Base-by-base conservation (phyloP, 2,329 filamentous ascomycete species). In the Botrytis porri region DNA sequence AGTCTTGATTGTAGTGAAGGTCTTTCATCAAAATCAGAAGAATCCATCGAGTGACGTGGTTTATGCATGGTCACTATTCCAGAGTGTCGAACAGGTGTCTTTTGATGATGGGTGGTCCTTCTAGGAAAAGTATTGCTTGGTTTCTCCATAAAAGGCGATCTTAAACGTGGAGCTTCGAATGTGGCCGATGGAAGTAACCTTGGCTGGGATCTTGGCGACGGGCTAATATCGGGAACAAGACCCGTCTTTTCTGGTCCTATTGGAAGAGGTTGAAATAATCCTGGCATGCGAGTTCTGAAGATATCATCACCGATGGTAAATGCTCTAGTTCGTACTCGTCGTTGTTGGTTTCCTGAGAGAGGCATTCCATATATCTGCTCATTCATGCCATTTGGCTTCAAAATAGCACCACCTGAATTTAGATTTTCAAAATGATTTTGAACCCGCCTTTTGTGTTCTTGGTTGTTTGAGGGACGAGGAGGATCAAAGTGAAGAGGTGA, bases 91-190 rank as follows among this genome's bases (percentile, higher is more conserved):
- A 67, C 71, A 1, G 77, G 76, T 20, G 75, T 70, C 6, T 73
- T 72, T 1, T 69, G 66, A 45, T 80, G 76, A 75, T 86, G 85
- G 45, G 84, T 85, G 43, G 86, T 80, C 59, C 89, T 85, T 73
- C 87, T 88, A n/a, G 89, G 89, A 75, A 90, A 89, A 63, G 88
- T 90, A 77, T 88, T 85, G 80, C 86, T 89, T 20, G 85, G 83
- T 72, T 80, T 83, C 48, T 83, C 83, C 12, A 84, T 82, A 75
- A 91, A 90, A 0, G 89, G 89, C 8, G 89, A 91, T 43, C 89
- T 87, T 6, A 91, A 83, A 10, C 88, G 85, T 22, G 84, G 75
- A 29, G 71, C 73, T 20, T 75, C 75, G 59, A 77, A 75, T 29
- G 65, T 75, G 1, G 82, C 82, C 3, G 80, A 80, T 1, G 80